Base-by-base conservation (phyloP, 306 rosid species). In the Vigna angularis region DNA sequence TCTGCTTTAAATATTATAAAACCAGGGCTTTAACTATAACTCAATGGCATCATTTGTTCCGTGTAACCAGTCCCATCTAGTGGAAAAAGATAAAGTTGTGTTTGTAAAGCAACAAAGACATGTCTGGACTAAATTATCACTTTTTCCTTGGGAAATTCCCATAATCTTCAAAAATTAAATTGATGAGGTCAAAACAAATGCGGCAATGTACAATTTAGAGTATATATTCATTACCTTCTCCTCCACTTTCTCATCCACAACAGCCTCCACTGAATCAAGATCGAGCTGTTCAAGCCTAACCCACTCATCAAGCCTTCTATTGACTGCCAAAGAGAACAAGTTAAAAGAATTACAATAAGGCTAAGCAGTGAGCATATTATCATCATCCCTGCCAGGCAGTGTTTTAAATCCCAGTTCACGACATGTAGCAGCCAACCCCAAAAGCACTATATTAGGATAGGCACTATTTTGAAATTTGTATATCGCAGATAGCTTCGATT, bases 261-360 rank as follows among this genome's bases (percentile, higher is more conserved):
- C 96, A 44, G 96, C 86, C 88, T 93, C 97, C 67, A 93, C 99
- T 28, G 98, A 96, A 65, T 90, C 90, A 79, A 96, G 99, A 84
- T 96, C 98, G 64, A 96, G 97, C 72, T 91, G 99, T 12, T 96
- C 98, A 81, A 93, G 96, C 88, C 93, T 93, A 86, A 93, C 99
- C 99, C 99, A 96, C 82, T 93, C 99, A 82, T 96, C 98, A 83
- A 96, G 99, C 89, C 99, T 93, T 86, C 99, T 90, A 87, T 96
- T 96, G 73, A 93, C 99, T 93, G 87, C 72, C 66, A 73, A 75
- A 74, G 77, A 5, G 38, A 30, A 30, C 38, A 34, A 0, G 7
- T 5, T 6, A 36, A 9, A 51, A 81, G 12, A 58, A 16, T 8
- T 53, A 80, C 30, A 50, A 12, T 10, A 49, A 11, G 18, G 70